These are phyloP conservation scores for Aspergillus neoniger DNA, from an alignment of 2,329 filamentous ascomycete species.

Conservation along the genomic window DNA sequence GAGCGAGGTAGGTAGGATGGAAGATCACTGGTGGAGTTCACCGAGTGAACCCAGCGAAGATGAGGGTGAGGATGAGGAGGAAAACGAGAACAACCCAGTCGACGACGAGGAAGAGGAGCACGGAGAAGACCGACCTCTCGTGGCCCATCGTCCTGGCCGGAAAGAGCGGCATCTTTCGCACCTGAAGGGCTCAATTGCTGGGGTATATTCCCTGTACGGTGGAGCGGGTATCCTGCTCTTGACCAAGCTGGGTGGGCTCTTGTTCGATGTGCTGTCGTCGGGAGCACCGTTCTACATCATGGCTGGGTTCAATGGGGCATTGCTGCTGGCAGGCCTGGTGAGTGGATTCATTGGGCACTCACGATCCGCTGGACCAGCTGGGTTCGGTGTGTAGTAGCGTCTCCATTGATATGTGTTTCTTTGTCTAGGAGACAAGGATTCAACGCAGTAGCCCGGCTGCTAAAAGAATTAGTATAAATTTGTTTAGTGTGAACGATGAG, in stretches of 20 bases:
- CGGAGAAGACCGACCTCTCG: conserved; percentile 34
- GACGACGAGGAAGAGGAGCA: conserved; percentile 14
- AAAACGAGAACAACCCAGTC: conserved; percentile 5
- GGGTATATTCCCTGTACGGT: conserved; percentile 88
- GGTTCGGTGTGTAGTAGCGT: not conserved
- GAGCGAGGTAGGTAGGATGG: conserved; percentile 12
- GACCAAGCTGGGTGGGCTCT: conserved; percentile 82
- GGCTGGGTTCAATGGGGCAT: conserved; percentile 77
- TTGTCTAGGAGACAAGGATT: not conserved
- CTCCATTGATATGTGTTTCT: not conserved
- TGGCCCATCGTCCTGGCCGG: conserved; percentile 25
- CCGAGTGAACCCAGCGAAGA: not conserved
- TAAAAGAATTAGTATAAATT: too few species aligned
- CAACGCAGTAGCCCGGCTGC: not conserved
- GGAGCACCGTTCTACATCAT: conserved; percentile 94
- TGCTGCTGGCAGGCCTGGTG: conserved; percentile 53
- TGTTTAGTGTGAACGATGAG: not conserved
- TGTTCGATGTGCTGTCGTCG: conserved; percentile 75
- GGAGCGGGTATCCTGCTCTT: conserved; percentile 86
- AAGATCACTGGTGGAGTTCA: not conserved
- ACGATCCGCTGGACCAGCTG: conserved; percentile 1
- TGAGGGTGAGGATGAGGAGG: conserved; percentile 8
- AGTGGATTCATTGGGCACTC: conserved; percentile 26
- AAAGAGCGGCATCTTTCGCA: conserved; percentile 46
- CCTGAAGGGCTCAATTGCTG: conserved; percentile 91